A percentile compares a stretch with the other conserved stretches of the same genome.
Conservation (phyloP, 2,329 filamentous ascomycete genomes). For the Colletotrichum lini region DNA sequence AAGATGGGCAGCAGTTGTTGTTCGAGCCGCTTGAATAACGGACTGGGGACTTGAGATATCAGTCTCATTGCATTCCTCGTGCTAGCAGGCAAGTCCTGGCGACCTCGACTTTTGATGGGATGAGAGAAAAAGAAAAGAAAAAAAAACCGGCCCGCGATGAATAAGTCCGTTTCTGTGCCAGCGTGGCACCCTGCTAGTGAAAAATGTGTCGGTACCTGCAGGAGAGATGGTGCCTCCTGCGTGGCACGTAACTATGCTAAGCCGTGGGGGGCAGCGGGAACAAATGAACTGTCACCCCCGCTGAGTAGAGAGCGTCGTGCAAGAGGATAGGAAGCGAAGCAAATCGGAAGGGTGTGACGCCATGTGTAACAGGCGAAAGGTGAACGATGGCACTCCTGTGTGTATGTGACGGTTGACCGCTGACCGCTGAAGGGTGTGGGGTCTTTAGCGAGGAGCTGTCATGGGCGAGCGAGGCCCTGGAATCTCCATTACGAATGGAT, state of each 20-base stretch:
- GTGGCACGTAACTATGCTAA: constrained; percentile 32
- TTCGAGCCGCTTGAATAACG: not conserved
- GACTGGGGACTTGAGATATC: no score
- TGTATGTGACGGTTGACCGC: no score
- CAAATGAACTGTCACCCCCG: not conserved
- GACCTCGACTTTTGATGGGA: no score
- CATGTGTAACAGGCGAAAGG: constrained; percentile 20
- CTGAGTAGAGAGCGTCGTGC: not conserved
- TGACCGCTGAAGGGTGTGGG: no score
- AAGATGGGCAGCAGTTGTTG: not conserved
- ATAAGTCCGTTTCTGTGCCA: not conserved
- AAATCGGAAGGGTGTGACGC: constrained; percentile 6
- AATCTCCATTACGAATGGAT: constrained; percentile 15
- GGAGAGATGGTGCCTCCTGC: constrained; percentile 34
- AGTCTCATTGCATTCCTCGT: no score
- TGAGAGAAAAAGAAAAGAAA: not conserved
- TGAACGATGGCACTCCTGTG: no score
- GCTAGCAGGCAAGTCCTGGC: no score
- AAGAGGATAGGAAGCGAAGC: constrained; percentile 5
- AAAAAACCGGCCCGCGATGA: not conserved
- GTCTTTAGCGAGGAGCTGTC: no score
- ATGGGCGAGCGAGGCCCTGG: not conserved
- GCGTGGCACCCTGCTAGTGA: not conserved
- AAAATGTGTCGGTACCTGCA: constrained; percentile 30
- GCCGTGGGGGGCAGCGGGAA: not conserved